Percentiles rank a stretch among this genome's conserved stretches.
Conservation (phyloP, 352 stramenopile species). For the Ophiocytium majus region DNA sequence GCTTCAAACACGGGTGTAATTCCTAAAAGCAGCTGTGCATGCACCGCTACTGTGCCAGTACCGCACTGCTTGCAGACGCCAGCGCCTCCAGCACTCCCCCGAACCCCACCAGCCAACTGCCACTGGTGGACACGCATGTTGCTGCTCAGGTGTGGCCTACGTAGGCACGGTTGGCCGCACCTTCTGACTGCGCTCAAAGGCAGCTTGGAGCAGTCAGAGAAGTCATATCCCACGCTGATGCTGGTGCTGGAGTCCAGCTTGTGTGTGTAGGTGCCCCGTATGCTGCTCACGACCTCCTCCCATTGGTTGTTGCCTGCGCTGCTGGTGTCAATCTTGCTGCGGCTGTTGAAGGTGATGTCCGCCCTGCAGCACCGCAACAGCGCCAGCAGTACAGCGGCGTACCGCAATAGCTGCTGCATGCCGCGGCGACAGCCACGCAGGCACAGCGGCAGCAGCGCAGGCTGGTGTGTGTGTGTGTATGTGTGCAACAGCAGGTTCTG, state of each 20-base stretch:
- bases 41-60: background rate
- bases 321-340: too few species aligned
- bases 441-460: too few species aligned
- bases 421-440: too few species aligned
- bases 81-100: background rate
- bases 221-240: slow-evolving; percentile 9
- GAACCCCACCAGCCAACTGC: background rate
- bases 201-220: background rate
- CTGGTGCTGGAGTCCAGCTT: background rate
- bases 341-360: too few species aligned
- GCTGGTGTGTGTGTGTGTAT: too few species aligned
- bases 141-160: too few species aligned
- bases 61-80: background rate
- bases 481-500: too few species aligned
- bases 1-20: too few species aligned
- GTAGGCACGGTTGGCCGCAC: background rate
- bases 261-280: slow-evolving; percentile 4
- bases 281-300: background rate
- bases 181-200: background rate
- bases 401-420: too few species aligned
- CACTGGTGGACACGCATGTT: background rate
- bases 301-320: too few species aligned
- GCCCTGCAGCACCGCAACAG: too few species aligned
- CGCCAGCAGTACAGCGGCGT: too few species aligned
- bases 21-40: background rate